Percentiles rank a stretch among this genome's conserved stretches.
Conservation (phyloP, 768 basidiomycete species). For the Suillus occidentalis region DNA sequence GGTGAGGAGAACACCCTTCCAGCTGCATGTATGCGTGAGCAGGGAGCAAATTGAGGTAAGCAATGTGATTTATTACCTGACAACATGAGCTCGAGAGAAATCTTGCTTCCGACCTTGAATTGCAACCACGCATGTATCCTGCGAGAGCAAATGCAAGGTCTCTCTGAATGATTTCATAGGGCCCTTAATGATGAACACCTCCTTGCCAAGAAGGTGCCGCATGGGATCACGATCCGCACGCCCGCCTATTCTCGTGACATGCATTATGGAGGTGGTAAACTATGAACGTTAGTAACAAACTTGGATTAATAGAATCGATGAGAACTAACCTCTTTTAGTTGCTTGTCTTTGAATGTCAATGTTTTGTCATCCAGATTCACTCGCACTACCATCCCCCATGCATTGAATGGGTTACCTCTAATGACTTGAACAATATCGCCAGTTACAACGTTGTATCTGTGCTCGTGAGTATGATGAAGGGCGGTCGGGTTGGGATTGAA, state of each 20-base stretch:
- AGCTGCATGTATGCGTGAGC: neutral
- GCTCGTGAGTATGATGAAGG: neutral
- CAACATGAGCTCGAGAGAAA: neutral
- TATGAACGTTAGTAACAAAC: neutral
- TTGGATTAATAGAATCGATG: neutral
- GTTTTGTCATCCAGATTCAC: neutral
- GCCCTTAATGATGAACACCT: neutral
- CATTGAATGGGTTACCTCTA: neutral
- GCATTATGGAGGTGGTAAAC: neutral
- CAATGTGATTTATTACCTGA: neutral
- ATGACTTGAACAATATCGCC: neutral
- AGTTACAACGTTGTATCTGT: neutral
- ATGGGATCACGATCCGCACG: no score
- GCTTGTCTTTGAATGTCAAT: neutral
- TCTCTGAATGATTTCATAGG: no score
- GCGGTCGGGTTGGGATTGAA: neutral
- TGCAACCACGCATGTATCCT: neutral
- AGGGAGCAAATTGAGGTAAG: neutral
- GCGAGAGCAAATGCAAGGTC: no score
- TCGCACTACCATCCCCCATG: neutral
- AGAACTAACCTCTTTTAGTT: neutral
- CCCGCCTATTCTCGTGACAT: neutral
- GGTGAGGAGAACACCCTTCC: neutral
- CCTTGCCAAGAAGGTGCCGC: neutral
- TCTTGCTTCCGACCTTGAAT: neutral